phyloP scores from a whole-genome alignment of 805 yeast genomes.

The Candida krabiensis region DNA sequence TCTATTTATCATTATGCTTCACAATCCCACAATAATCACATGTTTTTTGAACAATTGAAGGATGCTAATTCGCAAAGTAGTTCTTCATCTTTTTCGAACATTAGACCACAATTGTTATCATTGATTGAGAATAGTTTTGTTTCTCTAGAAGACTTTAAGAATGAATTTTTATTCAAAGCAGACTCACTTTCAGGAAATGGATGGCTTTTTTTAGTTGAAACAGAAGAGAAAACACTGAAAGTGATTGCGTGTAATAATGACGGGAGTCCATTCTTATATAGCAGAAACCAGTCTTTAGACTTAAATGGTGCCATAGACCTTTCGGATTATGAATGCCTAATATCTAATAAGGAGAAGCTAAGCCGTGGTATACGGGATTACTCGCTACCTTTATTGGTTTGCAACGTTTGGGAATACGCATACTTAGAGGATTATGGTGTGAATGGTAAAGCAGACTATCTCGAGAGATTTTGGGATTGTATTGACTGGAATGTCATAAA shows the following conservation, averaged over 20 bases:
- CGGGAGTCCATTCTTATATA: constrained; percentile 74
- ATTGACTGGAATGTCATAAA: constrained; percentile 84
- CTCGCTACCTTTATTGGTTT: constrained; percentile 71
- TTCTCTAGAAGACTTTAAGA: constrained; percentile 50
- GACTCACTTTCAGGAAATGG: constrained; percentile 65
- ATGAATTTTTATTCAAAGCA: constrained; percentile 48
- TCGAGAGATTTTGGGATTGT: constrained; percentile 73
- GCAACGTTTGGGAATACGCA: constrained; percentile 90
- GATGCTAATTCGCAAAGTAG: constrained; percentile 20
- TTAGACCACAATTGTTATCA: constrained; percentile 26
- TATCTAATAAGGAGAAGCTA: constrained; percentile 32
- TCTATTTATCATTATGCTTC: constrained; percentile 85
- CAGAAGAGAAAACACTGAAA: constrained; percentile 55
- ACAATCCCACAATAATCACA: constrained; percentile 88
- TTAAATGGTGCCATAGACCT: constrained; percentile 69
- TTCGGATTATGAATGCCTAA: constrained; percentile 49
- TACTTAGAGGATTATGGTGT: constrained; percentile 83
- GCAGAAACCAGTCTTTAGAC: constrained; percentile 71
- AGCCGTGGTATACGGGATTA: constrained; percentile 48
- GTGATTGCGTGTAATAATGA: constrained; percentile 63
- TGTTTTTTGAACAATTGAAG: constrained; percentile 68
- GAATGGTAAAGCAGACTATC: constrained; percentile 68
- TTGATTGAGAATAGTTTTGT: constrained; percentile 40
- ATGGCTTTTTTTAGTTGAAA: constrained; percentile 73
- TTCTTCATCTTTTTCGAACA: too few relatives aligned